Percentiles rank a stretch among this genome's conserved stretches.
Evolutionary conservation across 805 yeast genomes (phyloP).

Genomic region (Komagataella mondaviorum): DNA sequence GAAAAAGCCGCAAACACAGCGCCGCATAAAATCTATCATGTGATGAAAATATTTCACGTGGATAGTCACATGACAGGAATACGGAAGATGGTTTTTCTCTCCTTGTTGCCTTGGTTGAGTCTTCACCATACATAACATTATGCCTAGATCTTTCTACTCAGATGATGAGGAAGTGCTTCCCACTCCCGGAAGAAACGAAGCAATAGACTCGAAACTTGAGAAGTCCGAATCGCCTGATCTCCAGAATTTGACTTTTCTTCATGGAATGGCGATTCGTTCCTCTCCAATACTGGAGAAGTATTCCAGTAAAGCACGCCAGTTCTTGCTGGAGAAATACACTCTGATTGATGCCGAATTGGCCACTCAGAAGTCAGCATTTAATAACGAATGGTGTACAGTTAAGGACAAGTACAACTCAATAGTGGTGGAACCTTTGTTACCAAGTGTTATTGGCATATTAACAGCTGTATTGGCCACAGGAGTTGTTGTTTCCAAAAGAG

Average conservation of each 20-base stretch:
- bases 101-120: background rate
- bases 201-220: slow-evolving; percentile 22
- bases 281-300: slow-evolving; percentile 31
- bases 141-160: slow-evolving; percentile 30
- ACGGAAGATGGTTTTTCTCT: background rate
- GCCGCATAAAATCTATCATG: background rate
- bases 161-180: slow-evolving; percentile 35
- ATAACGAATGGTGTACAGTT: slow-evolving; percentile 25
- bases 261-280: slow-evolving; percentile 43
- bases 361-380: slow-evolving; percentile 31
- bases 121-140: background rate
- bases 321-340: slow-evolving; percentile 22
- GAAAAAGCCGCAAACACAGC: background rate
- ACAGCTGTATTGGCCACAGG: slow-evolving; percentile 46
- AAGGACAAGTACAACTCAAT: slow-evolving; percentile 17
- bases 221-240: slow-evolving; percentile 20
- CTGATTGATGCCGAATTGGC: slow-evolving; percentile 26
- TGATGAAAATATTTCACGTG: background rate
- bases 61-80: background rate
- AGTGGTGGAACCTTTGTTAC: slow-evolving; percentile 41
- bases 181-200: slow-evolving; percentile 32
- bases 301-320: slow-evolving; percentile 24
- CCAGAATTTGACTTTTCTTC: slow-evolving; percentile 24
- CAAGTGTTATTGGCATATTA: slow-evolving; percentile 37
- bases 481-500: slow-evolving; percentile 31